Conservation (phyloP, 768 basidiomycete species). For the Macrolepiota albuminosa region DNA sequence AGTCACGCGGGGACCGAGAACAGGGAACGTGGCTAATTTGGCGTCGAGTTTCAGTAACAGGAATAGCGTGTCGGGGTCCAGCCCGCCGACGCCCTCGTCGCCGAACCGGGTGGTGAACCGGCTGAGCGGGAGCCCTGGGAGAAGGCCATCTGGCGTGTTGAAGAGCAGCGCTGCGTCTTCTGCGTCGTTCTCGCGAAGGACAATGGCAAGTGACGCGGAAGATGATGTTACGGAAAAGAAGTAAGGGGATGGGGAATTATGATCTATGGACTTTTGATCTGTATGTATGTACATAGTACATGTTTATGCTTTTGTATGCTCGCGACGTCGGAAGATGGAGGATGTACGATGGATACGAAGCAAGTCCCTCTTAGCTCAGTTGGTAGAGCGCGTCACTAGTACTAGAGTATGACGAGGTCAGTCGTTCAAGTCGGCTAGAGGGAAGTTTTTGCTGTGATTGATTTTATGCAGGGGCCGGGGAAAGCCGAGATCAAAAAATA, state of each 20-base stretch:
- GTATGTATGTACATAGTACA: not conserved
- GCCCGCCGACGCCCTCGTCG: conserved; percentile 19
- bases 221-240: conserved; percentile 53
- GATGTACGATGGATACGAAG: too few species aligned
- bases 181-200: conserved; percentile 56
- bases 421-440: conserved; percentile 9
- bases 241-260: conserved; percentile 3
- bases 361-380: conserved; percentile 4
- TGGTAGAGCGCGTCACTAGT: conserved; percentile 7
- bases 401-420: not conserved
- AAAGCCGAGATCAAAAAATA: conserved; percentile 28
- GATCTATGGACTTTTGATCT: conserved; percentile 8
- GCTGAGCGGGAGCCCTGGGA: conserved; percentile 42
- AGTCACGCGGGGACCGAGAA: conserved; percentile 42
- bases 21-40: conserved; percentile 47
- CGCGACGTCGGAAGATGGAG: not conserved
- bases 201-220: conserved; percentile 82
- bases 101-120: conserved; percentile 40
- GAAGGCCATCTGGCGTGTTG: conserved; percentile 37
- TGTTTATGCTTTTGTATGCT: not conserved
- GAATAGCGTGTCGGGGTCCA: conserved; percentile 32
- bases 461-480: conserved; percentile 11
- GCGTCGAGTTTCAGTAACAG: conserved; percentile 51
- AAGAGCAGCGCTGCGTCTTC: conserved; percentile 36
- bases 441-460: not conserved